Conservation (phyloP, 495 filamentous ascomycete genomes). For the Aspergillus incahuasiensis region DNA sequence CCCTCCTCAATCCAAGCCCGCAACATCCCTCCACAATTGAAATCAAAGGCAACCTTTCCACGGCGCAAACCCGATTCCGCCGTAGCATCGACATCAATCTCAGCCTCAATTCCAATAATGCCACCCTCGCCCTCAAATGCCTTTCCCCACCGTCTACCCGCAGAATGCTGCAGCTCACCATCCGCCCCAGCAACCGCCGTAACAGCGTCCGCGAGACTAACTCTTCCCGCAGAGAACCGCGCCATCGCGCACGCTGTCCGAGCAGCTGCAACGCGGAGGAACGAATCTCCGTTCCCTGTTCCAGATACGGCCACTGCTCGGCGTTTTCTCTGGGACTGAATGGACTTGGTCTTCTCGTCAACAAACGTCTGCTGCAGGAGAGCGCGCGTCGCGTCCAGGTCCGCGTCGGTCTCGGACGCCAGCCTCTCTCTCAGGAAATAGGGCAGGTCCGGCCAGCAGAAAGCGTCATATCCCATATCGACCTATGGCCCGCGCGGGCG, state of each 20-base stretch:
- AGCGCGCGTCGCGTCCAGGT: not conserved
- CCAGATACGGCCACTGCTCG: conserved; percentile 71
- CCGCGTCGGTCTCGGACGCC: not conserved
- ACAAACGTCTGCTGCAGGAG: conserved; percentile 1
- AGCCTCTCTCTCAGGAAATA: not conserved
- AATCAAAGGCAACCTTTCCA: conserved; percentile 62
- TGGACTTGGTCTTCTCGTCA: not conserved
- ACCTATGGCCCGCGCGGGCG: not conserved
- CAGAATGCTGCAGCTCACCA: conserved; percentile 73
- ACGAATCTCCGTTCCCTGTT: conserved; percentile 88
- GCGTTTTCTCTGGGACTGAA: not conserved
- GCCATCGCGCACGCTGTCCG: conserved; percentile 69
- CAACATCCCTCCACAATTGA: conserved; percentile 91
- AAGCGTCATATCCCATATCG: conserved; percentile 11
- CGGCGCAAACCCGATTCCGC: conserved; percentile 34
- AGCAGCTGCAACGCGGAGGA: conserved; percentile 67
- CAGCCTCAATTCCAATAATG: conserved; percentile 78
- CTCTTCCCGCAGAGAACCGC: conserved; percentile 50
- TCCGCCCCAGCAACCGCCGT: conserved; percentile 60
- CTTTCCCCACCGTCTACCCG: conserved; percentile 67
- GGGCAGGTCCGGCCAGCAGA: conserved; percentile 1
- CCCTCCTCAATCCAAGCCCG: conserved; percentile 74
- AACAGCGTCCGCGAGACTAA: conserved; percentile 45
- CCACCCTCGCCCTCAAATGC: conserved; percentile 82
- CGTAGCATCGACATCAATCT: conserved; percentile 25